Conservation (phyloP, 805 yeast genomes). For the Tetrapisispora nanseiensis region DNA sequence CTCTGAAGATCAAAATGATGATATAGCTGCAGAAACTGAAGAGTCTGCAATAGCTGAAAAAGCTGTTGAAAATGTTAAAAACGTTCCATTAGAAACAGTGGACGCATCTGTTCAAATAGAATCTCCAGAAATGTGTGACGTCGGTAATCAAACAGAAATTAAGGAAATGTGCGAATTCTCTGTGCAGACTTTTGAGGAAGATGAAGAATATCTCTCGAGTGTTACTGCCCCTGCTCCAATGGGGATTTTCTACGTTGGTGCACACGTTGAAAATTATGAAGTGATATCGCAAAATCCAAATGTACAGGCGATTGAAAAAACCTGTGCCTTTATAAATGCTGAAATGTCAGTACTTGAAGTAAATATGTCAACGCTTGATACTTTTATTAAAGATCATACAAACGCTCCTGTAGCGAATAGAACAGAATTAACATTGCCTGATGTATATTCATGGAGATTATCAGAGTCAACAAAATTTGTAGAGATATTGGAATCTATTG, state of each 20-base stretch:
- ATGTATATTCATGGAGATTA: conserved; percentile 33
- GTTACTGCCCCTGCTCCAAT: conserved; percentile 12
- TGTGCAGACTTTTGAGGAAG: conserved; percentile 21
- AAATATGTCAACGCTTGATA: conserved; percentile 22
- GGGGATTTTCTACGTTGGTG: conserved; percentile 15
- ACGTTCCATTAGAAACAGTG: neutral
- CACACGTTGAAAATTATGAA: conserved; percentile 9
- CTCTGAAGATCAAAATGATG: too few species aligned
- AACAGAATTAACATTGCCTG: conserved; percentile 20
- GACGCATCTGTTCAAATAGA: neutral
- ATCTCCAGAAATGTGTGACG: neutral
- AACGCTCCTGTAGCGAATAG: conserved; percentile 17
- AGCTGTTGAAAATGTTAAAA: too few species aligned
- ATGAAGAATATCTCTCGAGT: conserved; percentile 21
- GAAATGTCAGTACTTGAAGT: conserved; percentile 28
- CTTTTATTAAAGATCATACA: conserved; percentile 29
- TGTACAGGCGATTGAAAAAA: conserved; percentile 18
- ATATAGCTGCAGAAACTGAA: too few species aligned
- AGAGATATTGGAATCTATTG: conserved; percentile 5
- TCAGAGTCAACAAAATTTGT: conserved; percentile 19
- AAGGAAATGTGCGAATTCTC: conserved; percentile 7
- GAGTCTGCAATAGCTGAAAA: too few species aligned
- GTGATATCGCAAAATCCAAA: conserved; percentile 10
- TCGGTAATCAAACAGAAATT: conserved; percentile 16
- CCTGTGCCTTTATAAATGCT: conserved; percentile 23